A percentile compares a stretch with the other conserved stretches of the same genome.
phyloP scores from a whole-genome alignment of 2,329 filamentous ascomycete genomes.

The Penicillium sp. region DNA sequence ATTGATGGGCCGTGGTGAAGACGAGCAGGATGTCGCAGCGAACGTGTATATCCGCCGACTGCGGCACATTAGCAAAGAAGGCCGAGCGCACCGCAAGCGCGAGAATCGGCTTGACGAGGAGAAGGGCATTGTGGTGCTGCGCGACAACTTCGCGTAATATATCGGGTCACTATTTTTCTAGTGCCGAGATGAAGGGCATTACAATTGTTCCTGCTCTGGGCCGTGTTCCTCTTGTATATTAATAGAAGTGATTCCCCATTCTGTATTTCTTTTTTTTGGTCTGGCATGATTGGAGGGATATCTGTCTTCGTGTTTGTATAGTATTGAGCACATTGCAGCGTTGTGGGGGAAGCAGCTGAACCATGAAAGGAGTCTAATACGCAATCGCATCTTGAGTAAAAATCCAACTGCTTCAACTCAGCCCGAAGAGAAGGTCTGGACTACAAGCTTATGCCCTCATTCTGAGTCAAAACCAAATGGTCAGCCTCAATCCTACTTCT shows the following conservation, averaged over 20 bases:
- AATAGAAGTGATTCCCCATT: background rate
- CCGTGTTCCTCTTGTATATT: slow-evolving; percentile 2
- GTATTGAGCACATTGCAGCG: too few relatives aligned
- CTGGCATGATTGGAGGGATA: background rate
- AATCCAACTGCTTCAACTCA: too few relatives aligned
- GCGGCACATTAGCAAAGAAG: slow-evolving; percentile 50
- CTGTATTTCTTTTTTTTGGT: background rate
- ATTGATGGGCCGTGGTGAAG: slow-evolving; percentile 37
- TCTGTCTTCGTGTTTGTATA: background rate
- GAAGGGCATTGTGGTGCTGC: slow-evolving; percentile 36
- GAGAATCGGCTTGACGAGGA: slow-evolving; percentile 54
- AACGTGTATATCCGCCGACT: slow-evolving; percentile 46
- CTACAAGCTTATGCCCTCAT: too few relatives aligned
- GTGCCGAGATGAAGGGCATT: too few relatives aligned
- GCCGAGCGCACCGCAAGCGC: slow-evolving; percentile 57
- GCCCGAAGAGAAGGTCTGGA: too few relatives aligned
- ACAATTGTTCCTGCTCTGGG: too few relatives aligned
- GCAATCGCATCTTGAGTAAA: too few relatives aligned
- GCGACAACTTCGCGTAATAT: slow-evolving; percentile 11
- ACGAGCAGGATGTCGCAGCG: slow-evolving; percentile 43
- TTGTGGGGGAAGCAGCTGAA: too few relatives aligned
- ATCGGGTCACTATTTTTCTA: too few relatives aligned
- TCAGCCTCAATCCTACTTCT: too few relatives aligned
- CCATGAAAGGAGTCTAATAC: too few relatives aligned
- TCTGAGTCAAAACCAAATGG: too few relatives aligned